Conservation (phyloP, 495 filamentous ascomycete species). For the Penicillium verhagenii region DNA sequence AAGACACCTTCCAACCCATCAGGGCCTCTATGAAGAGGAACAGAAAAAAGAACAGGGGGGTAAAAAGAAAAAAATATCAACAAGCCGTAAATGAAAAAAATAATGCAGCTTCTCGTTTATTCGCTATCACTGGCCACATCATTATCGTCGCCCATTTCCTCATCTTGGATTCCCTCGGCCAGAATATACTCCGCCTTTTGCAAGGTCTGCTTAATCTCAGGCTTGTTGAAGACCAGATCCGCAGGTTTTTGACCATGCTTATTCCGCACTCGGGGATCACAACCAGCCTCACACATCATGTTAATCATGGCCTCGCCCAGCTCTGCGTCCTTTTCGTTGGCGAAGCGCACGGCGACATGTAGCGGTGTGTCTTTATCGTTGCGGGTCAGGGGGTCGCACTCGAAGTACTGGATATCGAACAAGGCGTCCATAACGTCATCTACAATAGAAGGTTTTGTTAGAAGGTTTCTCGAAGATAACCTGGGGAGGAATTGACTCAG, state of each 20-base stretch:
- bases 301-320: conserved; percentile 70
- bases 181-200: conserved; percentile 74
- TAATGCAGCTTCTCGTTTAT: conserved; percentile 11
- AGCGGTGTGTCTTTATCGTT: conserved; percentile 86
- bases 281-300: conserved; percentile 92
- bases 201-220: conserved; percentile 62
- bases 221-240: conserved; percentile 55
- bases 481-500: neutral
- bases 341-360: conserved; percentile 81
- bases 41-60: neutral
- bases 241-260: conserved; percentile 46
- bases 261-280: conserved; percentile 60
- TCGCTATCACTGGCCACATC: conserved; percentile 47
- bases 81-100: neutral
- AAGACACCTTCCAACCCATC: neutral
- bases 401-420: conserved; percentile 90
- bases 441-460: conserved; percentile 22
- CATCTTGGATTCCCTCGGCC: conserved; percentile 40
- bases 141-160: conserved; percentile 29
- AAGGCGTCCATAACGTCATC: conserved; percentile 89
- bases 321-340: conserved; percentile 66
- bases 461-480: neutral
- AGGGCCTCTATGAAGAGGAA: neutral
- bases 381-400: conserved; percentile 85
- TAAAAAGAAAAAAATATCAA: neutral